Base-by-base conservation (phyloP, 768 basidiomycete genomes). In the Russula ochroleuca region DNA sequence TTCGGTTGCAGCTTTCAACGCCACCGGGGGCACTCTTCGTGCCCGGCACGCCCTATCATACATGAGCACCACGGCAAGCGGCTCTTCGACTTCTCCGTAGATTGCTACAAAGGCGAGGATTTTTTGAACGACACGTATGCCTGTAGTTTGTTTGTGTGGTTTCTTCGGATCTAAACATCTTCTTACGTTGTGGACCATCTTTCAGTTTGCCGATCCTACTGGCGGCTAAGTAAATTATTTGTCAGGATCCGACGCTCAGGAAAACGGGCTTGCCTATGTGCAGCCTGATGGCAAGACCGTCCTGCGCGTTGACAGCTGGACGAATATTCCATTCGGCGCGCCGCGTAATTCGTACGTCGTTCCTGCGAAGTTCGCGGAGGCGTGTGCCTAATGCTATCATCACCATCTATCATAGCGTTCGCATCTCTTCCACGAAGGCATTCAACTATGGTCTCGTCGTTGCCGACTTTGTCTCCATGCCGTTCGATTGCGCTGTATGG, bases 271-370 rank as follows among this genome's bases (percentile, higher is more conserved):
- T 19, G 53, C 53, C 53, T 40, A 55, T n/a, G 53, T 40, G 38
- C 23, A 19, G 53, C 0, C 7, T 15, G 52, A 38, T 14, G 23
- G 14, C 21, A 40, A 15, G 21, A 9, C 35, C 1, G 35, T 37
- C 14, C 23, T 40, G 15, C 19, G 17, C 14, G 37, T 40, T 5
- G 53, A 67, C 21, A 57, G 54, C 35, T 49, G 15, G 35, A 53
- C 28, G 4, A n/a, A 64, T 23, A 63, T 65, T 38, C 19, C 63
- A 8, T 14, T 14, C 3, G 49, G 50, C 11, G 17, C 19, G 37
- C 11, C 35, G 6, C 66, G 66, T 9, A 23, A 61, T 15, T 67
- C 63, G 66, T 67, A 23, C n/a, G 63, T 61, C 14, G 37, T 17
- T 21, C 21, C 28, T 41, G 9, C 23, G 15, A 15, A 31, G 3